A percentile compares a stretch with the other conserved stretches of the same genome.
Evolutionary conservation across 23 red algal genomes (phyloP).

Genomic region (Gracilariopsis chorda): DNA sequence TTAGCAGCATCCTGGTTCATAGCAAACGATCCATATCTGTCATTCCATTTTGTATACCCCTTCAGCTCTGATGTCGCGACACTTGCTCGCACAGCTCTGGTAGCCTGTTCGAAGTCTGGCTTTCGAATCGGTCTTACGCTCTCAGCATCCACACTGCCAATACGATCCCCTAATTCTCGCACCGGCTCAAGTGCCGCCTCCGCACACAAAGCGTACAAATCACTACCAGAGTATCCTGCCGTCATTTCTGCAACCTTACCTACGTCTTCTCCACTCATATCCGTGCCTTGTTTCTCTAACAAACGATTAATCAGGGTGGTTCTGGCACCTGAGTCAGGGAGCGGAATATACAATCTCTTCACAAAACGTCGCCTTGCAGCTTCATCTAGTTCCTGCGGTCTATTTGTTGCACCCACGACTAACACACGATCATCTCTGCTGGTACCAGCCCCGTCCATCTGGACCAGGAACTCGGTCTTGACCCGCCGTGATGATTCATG

Average conservation of each 20-base stretch:
- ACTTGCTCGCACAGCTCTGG: constrained; percentile 68
- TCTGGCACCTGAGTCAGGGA: constrained; percentile 80
- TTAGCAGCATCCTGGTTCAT: too few relatives aligned
- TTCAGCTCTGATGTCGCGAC: constrained; percentile 71
- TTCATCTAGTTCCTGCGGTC: constrained; percentile 93
- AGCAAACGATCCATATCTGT: constrained; percentile 89
- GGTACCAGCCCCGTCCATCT: constrained; percentile 96
- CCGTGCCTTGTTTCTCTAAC: constrained; percentile 51
- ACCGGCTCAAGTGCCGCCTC: constrained; percentile 91
- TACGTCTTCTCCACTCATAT: constrained; percentile 52
- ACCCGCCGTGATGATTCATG: constrained; percentile 78
- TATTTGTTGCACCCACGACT: constrained; percentile 96
- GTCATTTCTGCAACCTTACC: constrained; percentile 41
- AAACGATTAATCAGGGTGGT: constrained; percentile 47
- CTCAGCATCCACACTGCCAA: constrained; percentile 58
- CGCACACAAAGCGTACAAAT: constrained; percentile 91
- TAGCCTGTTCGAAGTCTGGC: constrained; percentile 70
- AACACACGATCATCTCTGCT: constrained; percentile 85
- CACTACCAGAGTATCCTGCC: constrained; percentile 87
- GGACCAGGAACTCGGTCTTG: constrained; percentile 98
- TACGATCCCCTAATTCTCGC: constrained; percentile 74
- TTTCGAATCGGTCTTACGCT: constrained; percentile 62
- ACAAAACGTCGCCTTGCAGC: constrained; percentile 83
- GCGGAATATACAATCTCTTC: constrained; percentile 93
- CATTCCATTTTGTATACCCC: constrained; percentile 89